A percentile compares a stretch with the other conserved stretches of the same genome.
These are phyloP conservation scores for Penicillium thymicola DNA, from an alignment of 2,329 filamentous ascomycete genomes.

Conservation along the genomic window DNA sequence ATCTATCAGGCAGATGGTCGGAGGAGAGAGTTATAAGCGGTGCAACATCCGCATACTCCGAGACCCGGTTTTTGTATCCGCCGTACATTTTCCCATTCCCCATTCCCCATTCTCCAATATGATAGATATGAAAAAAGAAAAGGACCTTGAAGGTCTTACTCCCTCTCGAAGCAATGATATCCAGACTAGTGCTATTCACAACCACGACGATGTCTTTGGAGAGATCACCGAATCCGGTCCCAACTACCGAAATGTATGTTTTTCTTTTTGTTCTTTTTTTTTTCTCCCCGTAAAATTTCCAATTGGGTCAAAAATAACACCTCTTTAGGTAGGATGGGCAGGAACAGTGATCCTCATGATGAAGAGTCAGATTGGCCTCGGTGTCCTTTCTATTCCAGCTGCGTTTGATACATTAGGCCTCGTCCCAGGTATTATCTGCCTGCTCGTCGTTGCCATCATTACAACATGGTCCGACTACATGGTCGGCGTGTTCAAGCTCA, in stretches of 20 bases:
- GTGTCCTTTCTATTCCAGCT: constrained; percentile 50
- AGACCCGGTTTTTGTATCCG: neutral
- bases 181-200: neutral
- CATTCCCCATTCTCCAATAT: neutral
- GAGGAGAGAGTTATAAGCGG: neutral
- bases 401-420: constrained; percentile 48
- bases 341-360: constrained; percentile 47
- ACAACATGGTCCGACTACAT: constrained; percentile 52
- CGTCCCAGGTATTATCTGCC: constrained; percentile 48
- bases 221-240: constrained; percentile 32
- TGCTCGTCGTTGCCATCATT: constrained; percentile 42
- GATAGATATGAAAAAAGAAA: constrained; percentile 2
- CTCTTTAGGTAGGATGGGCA: constrained; percentile 41
- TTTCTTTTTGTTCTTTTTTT: neutral
- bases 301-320: neutral
- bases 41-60: neutral
- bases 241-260: constrained; percentile 30
- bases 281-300: too few relatives aligned
- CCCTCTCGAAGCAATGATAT: neutral
- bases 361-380: constrained; percentile 47
- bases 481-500: constrained; percentile 50
- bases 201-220: constrained; percentile 38
- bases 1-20: neutral
- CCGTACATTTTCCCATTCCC: neutral
- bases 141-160: constrained; percentile 1